Base-by-base conservation (phyloP, 805 yeast genomes). In the Phaffomyces thermotolerans region DNA sequence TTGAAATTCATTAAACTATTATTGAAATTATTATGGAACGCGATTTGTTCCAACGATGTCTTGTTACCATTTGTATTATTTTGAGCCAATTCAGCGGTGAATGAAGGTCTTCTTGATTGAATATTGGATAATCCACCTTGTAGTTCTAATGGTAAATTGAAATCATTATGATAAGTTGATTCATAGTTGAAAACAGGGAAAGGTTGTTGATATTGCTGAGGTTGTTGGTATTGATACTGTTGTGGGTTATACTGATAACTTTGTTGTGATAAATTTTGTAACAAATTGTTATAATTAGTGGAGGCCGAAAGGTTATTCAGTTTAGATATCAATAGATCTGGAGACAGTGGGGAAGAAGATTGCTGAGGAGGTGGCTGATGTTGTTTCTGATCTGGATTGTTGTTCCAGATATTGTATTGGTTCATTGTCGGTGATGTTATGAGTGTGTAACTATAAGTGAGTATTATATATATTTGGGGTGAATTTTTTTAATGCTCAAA, bases 31-130 rank as follows among this genome's bases (percentile, higher is more conserved):
- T 45, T 49, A 9, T 43, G 44, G 25, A 44, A 40, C 10, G 44
- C 47, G n/a, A 37, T 43, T 17, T 52, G 51, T 23, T 48, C 53
- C 41, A 41, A 35, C 8, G 44, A 43, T 29, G 34, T 37, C 8
- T 42, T n/a, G 15, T 27, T 27, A 4, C 29, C 29, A 27, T 27
- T 27, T 13, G 14, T 13, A 27, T 27, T 25, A 47, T 37, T 37
- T 34, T 44, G 42, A 4, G 51, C 43, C 41, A 51, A 50, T 31
- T 57, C 91, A 2, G 89, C 85, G 12, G 87, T 79, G 57, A 79
- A 83, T 42, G 83, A 75, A 13, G 90, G 88, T 62, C 93, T 73
- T 62, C 93, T 71, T 10, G 84, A 76, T 22, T 76, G 72, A 36
- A 80, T 78, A 44, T 68, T 77, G 25, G 77, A 76, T 3, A 79